phyloP scores from a whole-genome alignment of 2,329 filamentous ascomycete species.

The Trichoderma afroharzianum region DNA sequence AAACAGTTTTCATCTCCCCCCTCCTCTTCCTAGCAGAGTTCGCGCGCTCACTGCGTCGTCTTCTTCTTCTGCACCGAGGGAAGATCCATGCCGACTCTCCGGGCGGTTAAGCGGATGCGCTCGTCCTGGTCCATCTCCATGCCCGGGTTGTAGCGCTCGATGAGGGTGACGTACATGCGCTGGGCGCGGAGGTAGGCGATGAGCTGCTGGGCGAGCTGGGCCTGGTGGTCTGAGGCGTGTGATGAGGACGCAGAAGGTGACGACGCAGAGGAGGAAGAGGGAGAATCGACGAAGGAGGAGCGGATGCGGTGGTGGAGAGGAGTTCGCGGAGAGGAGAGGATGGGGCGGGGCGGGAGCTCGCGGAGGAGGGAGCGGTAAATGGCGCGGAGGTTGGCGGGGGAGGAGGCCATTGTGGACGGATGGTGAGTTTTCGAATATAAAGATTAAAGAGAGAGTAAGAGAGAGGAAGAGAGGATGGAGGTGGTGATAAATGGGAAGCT shows the following conservation, averaged over 20 bases:
- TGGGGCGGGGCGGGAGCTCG: conserved; percentile 72
- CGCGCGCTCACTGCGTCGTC: neutral
- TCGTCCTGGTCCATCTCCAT: conserved; percentile 86
- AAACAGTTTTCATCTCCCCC: no score
- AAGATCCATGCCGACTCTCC: conserved; percentile 86
- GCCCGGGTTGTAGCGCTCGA: conserved; percentile 92
- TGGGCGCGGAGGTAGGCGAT: conserved; percentile 81
- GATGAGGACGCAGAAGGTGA: conserved; percentile 29
- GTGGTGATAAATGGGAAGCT: neutral
- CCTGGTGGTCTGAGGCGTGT: conserved; percentile 24
- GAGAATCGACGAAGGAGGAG: conserved; percentile 29
- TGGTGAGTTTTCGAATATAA: neutral
- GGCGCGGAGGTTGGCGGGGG: conserved; percentile 58
- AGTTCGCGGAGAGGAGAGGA: conserved; percentile 56
- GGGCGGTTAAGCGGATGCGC: conserved; percentile 74
- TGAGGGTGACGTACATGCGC: conserved; percentile 71
- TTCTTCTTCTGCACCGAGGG: conserved; percentile 40
- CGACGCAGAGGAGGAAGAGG: no score
- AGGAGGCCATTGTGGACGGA: conserved; percentile 31
- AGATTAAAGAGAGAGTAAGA: neutral
- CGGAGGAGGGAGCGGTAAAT: conserved; percentile 87
- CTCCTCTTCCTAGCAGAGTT: no score
- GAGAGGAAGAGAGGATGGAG: neutral
- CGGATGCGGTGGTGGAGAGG: conserved; percentile 36
- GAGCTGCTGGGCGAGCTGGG: conserved; percentile 64